Conservation (phyloP, 306 rosid species). For the Prunus padus region DNA sequence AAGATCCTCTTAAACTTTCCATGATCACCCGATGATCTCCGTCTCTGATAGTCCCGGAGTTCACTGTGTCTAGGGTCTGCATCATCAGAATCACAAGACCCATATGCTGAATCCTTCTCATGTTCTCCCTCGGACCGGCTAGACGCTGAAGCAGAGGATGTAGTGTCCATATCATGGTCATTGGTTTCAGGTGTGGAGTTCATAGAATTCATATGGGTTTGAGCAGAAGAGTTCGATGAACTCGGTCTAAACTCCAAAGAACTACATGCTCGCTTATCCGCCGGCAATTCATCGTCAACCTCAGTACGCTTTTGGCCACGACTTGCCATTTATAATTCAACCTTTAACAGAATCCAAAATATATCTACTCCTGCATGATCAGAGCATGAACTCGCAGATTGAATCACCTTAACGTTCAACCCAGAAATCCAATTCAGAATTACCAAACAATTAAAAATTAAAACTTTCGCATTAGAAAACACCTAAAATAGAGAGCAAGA, state of each 20-base stretch:
- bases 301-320: constrained; percentile 90
- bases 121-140: constrained; percentile 81
- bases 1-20: constrained; percentile 73
- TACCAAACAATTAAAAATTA: background rate
- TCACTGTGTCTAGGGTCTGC: constrained; percentile 63
- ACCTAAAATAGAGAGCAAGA: background rate
- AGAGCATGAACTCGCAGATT: constrained; percentile 5
- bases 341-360: constrained; percentile 22
- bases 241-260: constrained; percentile 85
- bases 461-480: background rate
- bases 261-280: constrained; percentile 88
- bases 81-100: constrained; percentile 94
- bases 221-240: constrained; percentile 69
- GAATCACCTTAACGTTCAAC: background rate
- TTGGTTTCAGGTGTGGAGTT: constrained; percentile 47
- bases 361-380: constrained; percentile 35
- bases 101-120: constrained; percentile 83
- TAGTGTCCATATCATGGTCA: constrained; percentile 90
- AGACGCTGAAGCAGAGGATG: constrained; percentile 83
- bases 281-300: constrained; percentile 75
- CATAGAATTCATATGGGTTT: constrained; percentile 48
- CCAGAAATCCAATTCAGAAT: constrained; percentile 9
- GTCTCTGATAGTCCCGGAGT: constrained; percentile 68
- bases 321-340: constrained; percentile 64
- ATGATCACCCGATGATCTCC: constrained; percentile 69